phyloP scores from a whole-genome alignment of 148 eudicot species.

The Camellia lanceoleosa region DNA sequence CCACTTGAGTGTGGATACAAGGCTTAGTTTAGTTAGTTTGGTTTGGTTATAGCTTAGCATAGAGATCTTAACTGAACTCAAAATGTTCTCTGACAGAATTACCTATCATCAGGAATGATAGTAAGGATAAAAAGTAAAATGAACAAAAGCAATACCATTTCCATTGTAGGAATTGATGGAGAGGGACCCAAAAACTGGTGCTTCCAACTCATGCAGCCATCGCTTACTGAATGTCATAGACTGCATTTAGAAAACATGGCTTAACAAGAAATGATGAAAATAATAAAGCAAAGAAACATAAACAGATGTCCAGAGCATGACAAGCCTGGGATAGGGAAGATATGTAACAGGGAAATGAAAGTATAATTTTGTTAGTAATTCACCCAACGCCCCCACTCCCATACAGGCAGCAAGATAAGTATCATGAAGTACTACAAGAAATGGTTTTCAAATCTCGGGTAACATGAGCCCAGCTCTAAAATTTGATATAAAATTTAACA shows the following conservation, averaged over 20 bases:
- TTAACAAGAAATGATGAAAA: slow-evolving; percentile 4
- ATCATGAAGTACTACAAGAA: neutral
- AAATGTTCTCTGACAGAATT: neutral
- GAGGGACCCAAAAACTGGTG: slow-evolving; percentile 85
- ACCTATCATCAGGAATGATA: neutral
- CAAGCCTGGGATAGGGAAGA: neutral
- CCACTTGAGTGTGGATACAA: too few species aligned
- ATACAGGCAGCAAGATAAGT: neutral
- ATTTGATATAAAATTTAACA: too few species aligned
- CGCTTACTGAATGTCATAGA: slow-evolving; percentile 36
- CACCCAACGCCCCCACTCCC: neutral
- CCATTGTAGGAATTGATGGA: slow-evolving; percentile 42
- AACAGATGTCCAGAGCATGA: neutral
- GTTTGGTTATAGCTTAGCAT: neutral
- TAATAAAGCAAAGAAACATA: neutral
- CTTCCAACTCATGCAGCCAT: slow-evolving; percentile 65
- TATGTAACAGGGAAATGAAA: neutral
- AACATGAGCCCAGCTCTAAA: too few species aligned
- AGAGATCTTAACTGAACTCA: neutral
- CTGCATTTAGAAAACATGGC: slow-evolving; percentile 23
- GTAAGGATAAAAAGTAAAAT: neutral
- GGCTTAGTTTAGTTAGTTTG: too few species aligned
- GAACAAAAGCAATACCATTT: slow-evolving; percentile 31
- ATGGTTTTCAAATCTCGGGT: too few species aligned
- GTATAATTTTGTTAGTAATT: neutral